Percentiles rank a stretch among this genome's conserved stretches.
Conservation (phyloP, 2,329 filamentous ascomycete genomes). For the Blastomyces parvus region DNA sequence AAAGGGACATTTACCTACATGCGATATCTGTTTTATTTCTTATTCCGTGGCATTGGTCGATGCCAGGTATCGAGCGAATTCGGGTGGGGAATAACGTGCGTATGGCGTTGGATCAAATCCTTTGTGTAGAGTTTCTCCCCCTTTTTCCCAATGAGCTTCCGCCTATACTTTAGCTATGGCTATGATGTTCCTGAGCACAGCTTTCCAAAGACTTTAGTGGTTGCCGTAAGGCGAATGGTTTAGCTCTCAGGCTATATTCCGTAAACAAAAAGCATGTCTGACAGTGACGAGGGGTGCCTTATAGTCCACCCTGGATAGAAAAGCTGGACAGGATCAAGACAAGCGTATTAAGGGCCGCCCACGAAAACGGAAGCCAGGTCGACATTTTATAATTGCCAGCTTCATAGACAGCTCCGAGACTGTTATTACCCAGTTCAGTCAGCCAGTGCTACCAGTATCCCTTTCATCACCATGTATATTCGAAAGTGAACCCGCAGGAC, state of each 20-base stretch:
- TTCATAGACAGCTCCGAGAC: constrained; percentile 69
- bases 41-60: not conserved
- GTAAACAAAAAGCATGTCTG: not conserved
- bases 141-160: not conserved
- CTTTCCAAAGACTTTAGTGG: not conserved
- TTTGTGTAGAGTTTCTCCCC: not conserved
- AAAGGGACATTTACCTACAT: not conserved
- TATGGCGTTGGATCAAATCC: not conserved
- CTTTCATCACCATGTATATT: not conserved
- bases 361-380: constrained; percentile 85
- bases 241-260: not conserved
- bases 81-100: not conserved
- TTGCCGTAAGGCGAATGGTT: not conserved
- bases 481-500: too few relatives aligned
- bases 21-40: not conserved
- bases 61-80: not conserved
- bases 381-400: constrained; percentile 83
- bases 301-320: constrained; percentile 83
- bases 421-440: constrained; percentile 27
- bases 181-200: not conserved
- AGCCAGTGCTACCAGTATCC: not conserved
- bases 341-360: constrained; percentile 75
- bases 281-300: constrained; percentile 21
- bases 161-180: not conserved
- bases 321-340: constrained; percentile 80